Percentiles rank a stretch among this genome's conserved stretches.
Evolutionary conservation across 106 monocot genomes (phyloP).

Genomic region (Triglochin maritima): DNA sequence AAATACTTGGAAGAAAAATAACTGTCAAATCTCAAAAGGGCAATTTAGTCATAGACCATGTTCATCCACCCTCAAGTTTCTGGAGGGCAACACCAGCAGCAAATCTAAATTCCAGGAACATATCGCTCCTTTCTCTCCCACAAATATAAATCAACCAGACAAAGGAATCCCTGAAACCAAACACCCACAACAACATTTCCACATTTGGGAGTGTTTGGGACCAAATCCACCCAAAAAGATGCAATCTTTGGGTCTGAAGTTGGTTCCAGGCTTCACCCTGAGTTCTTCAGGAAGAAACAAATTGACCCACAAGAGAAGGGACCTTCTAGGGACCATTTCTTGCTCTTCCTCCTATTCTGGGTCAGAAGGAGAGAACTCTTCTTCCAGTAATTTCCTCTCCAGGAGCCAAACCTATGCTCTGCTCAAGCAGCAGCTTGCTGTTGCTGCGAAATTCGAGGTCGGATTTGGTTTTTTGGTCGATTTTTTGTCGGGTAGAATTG

Average conservation of each 20-base stretch:
- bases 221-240: constrained; percentile 1
- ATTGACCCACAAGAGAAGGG: not conserved
- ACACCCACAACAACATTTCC: no score
- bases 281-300: not conserved
- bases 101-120: no score
- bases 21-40: no score
- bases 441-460: constrained; percentile 29
- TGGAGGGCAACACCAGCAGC: no score
- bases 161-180: no score
- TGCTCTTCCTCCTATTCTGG: constrained; percentile 9
- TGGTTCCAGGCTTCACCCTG: constrained; percentile 2
- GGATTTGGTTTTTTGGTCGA: not conserved
- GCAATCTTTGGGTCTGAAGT: constrained; percentile 25
- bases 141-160: no score
- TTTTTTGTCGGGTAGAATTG: not conserved
- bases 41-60: no score
- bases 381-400: constrained; percentile 7
- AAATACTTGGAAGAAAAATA: no score
- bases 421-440: constrained; percentile 26
- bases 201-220: no score
- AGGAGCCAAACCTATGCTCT: constrained; percentile 23
- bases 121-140: no score
- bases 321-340: not conserved
- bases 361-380: not conserved
- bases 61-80: no score